These are phyloP conservation scores for Plasmopara halstedii DNA, from an alignment of 352 stramenopile genomes.

Conservation along the genomic window DNA sequence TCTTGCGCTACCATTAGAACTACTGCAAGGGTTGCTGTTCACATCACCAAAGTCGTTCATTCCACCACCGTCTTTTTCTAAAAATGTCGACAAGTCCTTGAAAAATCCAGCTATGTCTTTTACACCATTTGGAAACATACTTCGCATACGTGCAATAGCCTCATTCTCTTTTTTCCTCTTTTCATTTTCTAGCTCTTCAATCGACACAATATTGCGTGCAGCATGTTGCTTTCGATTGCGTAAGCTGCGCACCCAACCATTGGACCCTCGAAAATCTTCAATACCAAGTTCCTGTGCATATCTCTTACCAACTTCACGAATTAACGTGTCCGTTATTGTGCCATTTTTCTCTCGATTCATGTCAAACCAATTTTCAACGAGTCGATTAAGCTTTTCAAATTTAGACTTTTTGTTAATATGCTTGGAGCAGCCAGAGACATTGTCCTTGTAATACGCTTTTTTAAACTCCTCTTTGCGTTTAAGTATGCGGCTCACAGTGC, in stretches of 20 bases:
- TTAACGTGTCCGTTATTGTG: slow-evolving; percentile 59
- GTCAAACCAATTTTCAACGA: slow-evolving; percentile 82
- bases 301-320: slow-evolving; percentile 64
- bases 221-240: slow-evolving; percentile 72
- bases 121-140: slow-evolving; percentile 55
- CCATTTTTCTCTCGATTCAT: slow-evolving; percentile 68
- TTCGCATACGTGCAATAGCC: slow-evolving; percentile 65
- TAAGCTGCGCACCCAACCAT: slow-evolving; percentile 73
- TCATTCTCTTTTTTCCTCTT: slow-evolving; percentile 63
- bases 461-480: slow-evolving; percentile 85
- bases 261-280: slow-evolving; percentile 67
- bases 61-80: slow-evolving; percentile 48
- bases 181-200: slow-evolving; percentile 50
- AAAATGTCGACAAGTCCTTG: slow-evolving; percentile 60
- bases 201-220: slow-evolving; percentile 32
- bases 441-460: slow-evolving; percentile 83
- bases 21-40: slow-evolving; percentile 11
- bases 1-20: slow-evolving; percentile 8
- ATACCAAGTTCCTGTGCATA: slow-evolving; percentile 71
- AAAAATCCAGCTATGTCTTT: slow-evolving; percentile 73
- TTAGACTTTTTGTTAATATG: slow-evolving; percentile 87
- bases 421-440: slow-evolving; percentile 74
- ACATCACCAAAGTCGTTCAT: slow-evolving; percentile 16
- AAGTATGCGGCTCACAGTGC: slow-evolving; percentile 75
- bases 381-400: slow-evolving; percentile 74